Percentiles rank a stretch among this genome's conserved stretches.
Evolutionary conservation across 768 basidiomycete species (phyloP).

Genomic region (Botryobasidium botryosum): DNA sequence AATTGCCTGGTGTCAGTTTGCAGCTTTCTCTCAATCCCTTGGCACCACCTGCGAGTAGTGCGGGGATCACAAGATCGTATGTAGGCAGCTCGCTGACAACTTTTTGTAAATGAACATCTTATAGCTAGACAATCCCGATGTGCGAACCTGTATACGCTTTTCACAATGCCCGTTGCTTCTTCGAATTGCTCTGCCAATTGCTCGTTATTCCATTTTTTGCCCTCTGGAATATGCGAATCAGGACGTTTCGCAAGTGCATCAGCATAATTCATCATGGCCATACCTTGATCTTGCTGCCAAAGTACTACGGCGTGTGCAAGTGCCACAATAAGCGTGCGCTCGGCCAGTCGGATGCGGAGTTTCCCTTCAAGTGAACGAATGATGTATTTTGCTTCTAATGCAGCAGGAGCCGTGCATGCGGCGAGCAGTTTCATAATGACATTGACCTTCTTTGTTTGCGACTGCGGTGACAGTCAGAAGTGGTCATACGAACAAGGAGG

Average conservation of each 20-base stretch:
- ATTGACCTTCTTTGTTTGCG: constrained; percentile 87
- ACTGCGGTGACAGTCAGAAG: constrained; percentile 28
- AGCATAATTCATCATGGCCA: constrained; percentile 5
- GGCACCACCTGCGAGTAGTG: constrained; percentile 65
- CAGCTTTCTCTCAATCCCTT: constrained; percentile 51
- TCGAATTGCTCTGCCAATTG: constrained; percentile 57
- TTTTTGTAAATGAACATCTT: not conserved
- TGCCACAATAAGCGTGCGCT: constrained; percentile 89
- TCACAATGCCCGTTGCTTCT: constrained; percentile 58
- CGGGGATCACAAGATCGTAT: constrained; percentile 85
- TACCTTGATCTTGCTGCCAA: constrained; percentile 48
- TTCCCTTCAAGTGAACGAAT: constrained; percentile 93
- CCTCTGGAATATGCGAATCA: constrained; percentile 26
- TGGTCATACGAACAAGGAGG: not conserved
- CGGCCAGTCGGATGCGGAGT: constrained; percentile 90
- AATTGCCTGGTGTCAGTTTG: constrained; percentile 70
- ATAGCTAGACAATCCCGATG: not conserved
- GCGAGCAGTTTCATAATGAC: constrained; percentile 90
- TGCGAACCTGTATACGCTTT: constrained; percentile 78
- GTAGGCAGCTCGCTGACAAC: constrained; percentile 66
- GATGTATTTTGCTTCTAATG: constrained; percentile 82
- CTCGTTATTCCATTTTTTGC: constrained; percentile 60
- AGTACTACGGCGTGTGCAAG: constrained; percentile 81
- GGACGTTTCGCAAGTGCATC: constrained; percentile 6
- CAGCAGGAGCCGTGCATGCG: constrained; percentile 62